phyloP scores from a whole-genome alignment of 108 stramenopile genomes.

The Nitzschia sp. region DNA sequence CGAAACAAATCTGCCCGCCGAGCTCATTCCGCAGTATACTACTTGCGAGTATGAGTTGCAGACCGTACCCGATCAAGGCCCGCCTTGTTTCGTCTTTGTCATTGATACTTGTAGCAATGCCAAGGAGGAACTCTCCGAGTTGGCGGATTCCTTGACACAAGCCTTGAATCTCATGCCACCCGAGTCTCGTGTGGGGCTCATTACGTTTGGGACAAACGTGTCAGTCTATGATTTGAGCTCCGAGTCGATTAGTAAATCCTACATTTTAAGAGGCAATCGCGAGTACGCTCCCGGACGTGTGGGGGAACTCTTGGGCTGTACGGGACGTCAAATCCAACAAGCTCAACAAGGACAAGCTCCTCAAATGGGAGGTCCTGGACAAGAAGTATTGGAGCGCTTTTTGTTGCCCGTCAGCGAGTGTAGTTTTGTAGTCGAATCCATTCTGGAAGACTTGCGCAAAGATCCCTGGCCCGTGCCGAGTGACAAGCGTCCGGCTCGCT shows the following conservation, averaged over 20 bases:
- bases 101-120: slow-evolving; percentile 91
- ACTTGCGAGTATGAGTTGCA: slow-evolving; percentile 98
- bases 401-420: slow-evolving; percentile 94
- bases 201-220: slow-evolving; percentile 98
- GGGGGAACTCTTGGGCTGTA: slow-evolving; percentile 85
- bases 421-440: slow-evolving; percentile 88
- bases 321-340: slow-evolving; percentile 43
- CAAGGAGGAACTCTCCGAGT: slow-evolving; percentile 92
- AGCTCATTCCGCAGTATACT: slow-evolving; percentile 98
- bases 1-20: slow-evolving; percentile 96
- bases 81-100: slow-evolving; percentile 96
- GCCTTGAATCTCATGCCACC: slow-evolving; percentile 95
- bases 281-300: slow-evolving; percentile 86
- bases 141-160: slow-evolving; percentile 94
- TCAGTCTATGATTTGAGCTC: slow-evolving; percentile 98
- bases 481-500: slow-evolving; percentile 92
- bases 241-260: slow-evolving; percentile 89
- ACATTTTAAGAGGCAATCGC: slow-evolving; percentile 92
- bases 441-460: slow-evolving; percentile 94
- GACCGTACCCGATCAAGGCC: slow-evolving; percentile 76
- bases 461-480: slow-evolving; percentile 96
- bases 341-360: slow-evolving; percentile 33
- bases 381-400: slow-evolving; percentile 86
- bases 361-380: slow-evolving; percentile 46
- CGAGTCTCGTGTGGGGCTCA: slow-evolving; percentile 93